Conservation (phyloP, 1,284 basidiomycete species). For the Ceratobasidium sp. region DNA sequence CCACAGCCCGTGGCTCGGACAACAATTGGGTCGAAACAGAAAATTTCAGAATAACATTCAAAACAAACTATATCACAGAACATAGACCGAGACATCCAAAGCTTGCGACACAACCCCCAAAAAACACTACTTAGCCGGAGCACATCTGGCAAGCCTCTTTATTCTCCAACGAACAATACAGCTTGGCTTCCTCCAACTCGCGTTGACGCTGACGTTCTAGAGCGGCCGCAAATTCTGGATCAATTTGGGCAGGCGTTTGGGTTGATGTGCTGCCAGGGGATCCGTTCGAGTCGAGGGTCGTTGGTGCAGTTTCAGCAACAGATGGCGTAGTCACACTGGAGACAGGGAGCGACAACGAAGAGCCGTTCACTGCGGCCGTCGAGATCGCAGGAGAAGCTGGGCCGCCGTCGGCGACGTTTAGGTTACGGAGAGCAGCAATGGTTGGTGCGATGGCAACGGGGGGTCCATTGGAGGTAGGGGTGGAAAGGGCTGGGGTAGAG, state of each 20-base stretch:
- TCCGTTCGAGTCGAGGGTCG: slow-evolving; percentile 32
- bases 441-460: slow-evolving; percentile 31
- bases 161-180: slow-evolving; percentile 88
- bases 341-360: slow-evolving; percentile 34
- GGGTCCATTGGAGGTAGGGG: slow-evolving; percentile 28
- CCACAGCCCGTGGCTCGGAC: background rate
- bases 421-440: slow-evolving; percentile 37
- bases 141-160: slow-evolving; percentile 90
- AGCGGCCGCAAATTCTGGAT: slow-evolving; percentile 88
- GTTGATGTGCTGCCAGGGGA: slow-evolving; percentile 52
- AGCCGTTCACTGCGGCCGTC: slow-evolving; percentile 38
- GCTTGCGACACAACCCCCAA: background rate
- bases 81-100: background rate
- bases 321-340: slow-evolving; percentile 30
- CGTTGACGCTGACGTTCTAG: slow-evolving; percentile 76
- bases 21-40: background rate
- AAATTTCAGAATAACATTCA: slow-evolving; percentile 27
- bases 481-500: slow-evolving; percentile 28
- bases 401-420: slow-evolving; percentile 8
- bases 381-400: slow-evolving; percentile 39
- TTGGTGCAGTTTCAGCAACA: slow-evolving; percentile 41
- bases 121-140: slow-evolving; percentile 59
- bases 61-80: slow-evolving; percentile 13
- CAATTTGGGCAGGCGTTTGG: slow-evolving; percentile 68
- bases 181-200: slow-evolving; percentile 84